Conservation (phyloP, 2,329 filamentous ascomycete species). For the Exophiala sideris region DNA sequence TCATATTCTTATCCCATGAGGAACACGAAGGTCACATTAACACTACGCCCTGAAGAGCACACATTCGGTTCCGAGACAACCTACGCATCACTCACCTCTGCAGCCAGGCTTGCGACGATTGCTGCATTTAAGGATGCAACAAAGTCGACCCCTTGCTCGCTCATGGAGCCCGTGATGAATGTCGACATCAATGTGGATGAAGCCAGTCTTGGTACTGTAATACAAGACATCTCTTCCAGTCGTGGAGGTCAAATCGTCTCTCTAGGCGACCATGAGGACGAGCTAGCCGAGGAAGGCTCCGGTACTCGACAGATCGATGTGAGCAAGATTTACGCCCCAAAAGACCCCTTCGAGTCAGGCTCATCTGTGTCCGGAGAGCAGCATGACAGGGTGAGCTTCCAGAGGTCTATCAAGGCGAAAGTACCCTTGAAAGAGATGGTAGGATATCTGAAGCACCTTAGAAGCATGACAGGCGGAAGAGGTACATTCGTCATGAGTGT, state of each 20-base stretch:
- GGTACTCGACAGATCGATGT: conserved; percentile 58
- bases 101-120: conserved; percentile 64
- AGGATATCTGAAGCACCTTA: conserved; percentile 82
- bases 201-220: conserved; percentile 71
- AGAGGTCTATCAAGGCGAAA: conserved; percentile 70
- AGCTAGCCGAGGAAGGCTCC: conserved; percentile 32
- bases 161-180: conserved; percentile 94
- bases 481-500: conserved; percentile 73
- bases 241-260: conserved; percentile 72
- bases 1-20: conserved; percentile 77
- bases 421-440: conserved; percentile 97
- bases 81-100: conserved; percentile 65
- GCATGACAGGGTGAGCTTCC: conserved; percentile 39
- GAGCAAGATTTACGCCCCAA: conserved; percentile 76
- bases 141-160: conserved; percentile 52
- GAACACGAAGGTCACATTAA: conserved; percentile 67
- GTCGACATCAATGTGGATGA: conserved; percentile 85
- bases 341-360: conserved; percentile 68
- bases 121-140: conserved; percentile 64
- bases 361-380: conserved; percentile 30
- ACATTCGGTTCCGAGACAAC: conserved; percentile 66
- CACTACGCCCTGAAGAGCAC: conserved; percentile 63
- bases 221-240: conserved; percentile 74
- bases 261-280: conserved; percentile 53
- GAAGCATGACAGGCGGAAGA: conserved; percentile 83